phyloP scores from a whole-genome alignment of 352 stramenopile genomes.

The Blastocystis sp. region DNA sequence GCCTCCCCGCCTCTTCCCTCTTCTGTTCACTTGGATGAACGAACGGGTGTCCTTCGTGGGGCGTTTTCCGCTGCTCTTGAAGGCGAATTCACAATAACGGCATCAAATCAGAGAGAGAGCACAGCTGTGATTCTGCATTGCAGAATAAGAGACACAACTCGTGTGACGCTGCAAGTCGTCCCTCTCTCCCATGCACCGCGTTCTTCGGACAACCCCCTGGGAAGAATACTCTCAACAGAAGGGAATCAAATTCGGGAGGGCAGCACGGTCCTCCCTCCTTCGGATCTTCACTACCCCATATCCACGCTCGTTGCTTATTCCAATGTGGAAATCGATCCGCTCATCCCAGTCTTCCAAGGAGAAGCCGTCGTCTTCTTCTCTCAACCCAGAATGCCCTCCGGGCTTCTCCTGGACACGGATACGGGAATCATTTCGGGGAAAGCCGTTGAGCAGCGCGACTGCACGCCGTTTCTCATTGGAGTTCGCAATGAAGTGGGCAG shows the following conservation, averaged over 20 bases:
- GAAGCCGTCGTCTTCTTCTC: neutral
- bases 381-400: neutral
- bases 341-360: neutral
- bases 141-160: no score
- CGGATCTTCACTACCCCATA: neutral
- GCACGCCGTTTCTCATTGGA: neutral
- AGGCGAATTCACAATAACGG: neutral
- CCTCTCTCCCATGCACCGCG: no score
- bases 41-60: neutral
- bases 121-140: neutral
- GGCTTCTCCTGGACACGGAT: neutral
- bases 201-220: no score
- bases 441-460: neutral
- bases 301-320: neutral
- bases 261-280: neutral
- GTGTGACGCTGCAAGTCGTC: no score
- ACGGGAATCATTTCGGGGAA: conserved; percentile 18
- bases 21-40: neutral
- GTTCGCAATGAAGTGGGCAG: neutral
- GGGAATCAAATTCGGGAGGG: no score
- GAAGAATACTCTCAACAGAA: no score
- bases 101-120: neutral
- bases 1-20: neutral
- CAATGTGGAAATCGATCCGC: neutral
- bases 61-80: neutral